phyloP scores from a whole-genome alignment of 305 asterid genomes.

The Solanum hybrid region DNA sequence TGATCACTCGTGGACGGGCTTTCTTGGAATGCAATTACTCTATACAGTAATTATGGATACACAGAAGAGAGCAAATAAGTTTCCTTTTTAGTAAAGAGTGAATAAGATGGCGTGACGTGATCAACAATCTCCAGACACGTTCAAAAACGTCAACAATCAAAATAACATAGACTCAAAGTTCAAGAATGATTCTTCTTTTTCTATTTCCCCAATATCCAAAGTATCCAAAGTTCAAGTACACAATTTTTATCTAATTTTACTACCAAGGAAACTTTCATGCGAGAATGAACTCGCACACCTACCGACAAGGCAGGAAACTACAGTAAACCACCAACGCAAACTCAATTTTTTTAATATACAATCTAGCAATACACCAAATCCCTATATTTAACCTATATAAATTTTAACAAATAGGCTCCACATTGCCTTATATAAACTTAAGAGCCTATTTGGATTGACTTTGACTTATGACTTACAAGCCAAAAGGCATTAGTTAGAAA shows the following conservation, averaged over 20 bases:
- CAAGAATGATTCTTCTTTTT: neutral
- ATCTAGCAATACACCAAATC: neutral
- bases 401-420: neutral
- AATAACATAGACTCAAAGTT: neutral
- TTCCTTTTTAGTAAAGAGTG: neutral
- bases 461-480: neutral
- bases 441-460: neutral
- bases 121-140: neutral
- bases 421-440: neutral
- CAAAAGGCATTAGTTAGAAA: neutral
- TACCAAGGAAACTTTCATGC: neutral
- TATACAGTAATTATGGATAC: neutral
- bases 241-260: neutral
- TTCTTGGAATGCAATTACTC: neutral
- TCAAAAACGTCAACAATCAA: neutral
- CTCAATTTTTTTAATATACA: neutral
- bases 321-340: neutral
- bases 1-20: neutral
- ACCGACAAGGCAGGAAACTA: neutral
- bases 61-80: neutral
- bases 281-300: neutral
- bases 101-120: neutral
- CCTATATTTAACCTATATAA: neutral
- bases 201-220: neutral
- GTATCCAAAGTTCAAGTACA: neutral